A percentile compares a stretch with the other conserved stretches of the same genome.
phyloP scores from a whole-genome alignment of 129 eudicot genomes.

The Helichrysum umbraculigerum region DNA sequence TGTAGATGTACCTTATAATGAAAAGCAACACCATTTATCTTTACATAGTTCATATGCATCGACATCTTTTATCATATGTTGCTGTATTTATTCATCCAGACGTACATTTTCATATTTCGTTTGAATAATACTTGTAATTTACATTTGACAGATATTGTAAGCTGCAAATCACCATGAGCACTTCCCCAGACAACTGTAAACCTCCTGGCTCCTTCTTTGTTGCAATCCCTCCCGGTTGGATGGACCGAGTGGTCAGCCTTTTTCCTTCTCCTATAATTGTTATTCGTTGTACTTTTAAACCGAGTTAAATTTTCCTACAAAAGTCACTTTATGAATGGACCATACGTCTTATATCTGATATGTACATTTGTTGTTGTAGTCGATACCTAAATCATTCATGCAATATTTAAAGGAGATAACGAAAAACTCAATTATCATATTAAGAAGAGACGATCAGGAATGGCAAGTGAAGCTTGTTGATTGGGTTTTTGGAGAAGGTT shows the following conservation, averaged over 20 bases:
- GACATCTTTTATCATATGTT: too few species aligned
- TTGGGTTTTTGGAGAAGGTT: constrained; percentile 34
- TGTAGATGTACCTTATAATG: too few species aligned
- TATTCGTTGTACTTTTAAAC: background rate
- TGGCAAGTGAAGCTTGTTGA: constrained; percentile 29
- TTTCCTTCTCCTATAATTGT: background rate
- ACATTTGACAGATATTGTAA: background rate
- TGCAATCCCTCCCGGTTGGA: constrained; percentile 13
- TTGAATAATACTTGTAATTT: too few species aligned
- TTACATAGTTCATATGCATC: too few species aligned
- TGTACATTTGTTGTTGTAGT: constrained; percentile 18
- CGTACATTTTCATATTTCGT: too few species aligned
- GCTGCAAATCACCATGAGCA: background rate
- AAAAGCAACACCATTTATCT: too few species aligned
- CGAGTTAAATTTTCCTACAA: background rate
- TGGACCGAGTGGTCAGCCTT: background rate
- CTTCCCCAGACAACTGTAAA: background rate
- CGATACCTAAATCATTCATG: constrained; percentile 21
- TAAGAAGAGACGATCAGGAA: constrained; percentile 15
- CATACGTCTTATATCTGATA: background rate
- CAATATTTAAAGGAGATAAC: constrained; percentile 2
- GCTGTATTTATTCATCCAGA: too few species aligned
- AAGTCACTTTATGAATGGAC: constrained; percentile 11
- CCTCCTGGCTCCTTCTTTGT: constrained; percentile 18
- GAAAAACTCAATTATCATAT: background rate